Base-by-base conservation (phyloP, 1,139 yeast genomes). In the Starmera stellimalicola region DNA sequence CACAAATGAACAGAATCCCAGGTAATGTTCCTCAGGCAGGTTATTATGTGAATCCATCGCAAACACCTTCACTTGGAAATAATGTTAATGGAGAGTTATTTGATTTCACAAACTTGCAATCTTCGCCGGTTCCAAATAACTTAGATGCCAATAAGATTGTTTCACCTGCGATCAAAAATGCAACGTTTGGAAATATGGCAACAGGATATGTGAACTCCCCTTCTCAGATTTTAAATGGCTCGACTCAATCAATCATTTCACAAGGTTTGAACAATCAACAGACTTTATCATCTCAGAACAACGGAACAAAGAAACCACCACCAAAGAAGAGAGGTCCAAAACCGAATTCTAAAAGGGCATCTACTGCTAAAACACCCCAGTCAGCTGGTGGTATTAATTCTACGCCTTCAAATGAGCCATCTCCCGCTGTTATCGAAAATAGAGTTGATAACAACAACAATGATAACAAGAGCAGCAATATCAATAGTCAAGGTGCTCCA, bases 231-330 rank as follows among this genome's bases (percentile, higher is more conserved):
- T 7, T 22, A 14, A n/a, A n/a, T 4, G 12, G 6, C 11, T 14
- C 11, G 12, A 22, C 11, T 22, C 25, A 22, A 22, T 3, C 25
- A 18, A 43, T 33, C 28, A 41, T 44, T 26, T 30, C 52, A 17
- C 51, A 49, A 3, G 49, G 44, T 33, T n/a, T 45, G 31, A 28
- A 36, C 5, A 40, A 35, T 22, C 37, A 19, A 9, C 39, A 8
- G 11, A 19, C 23, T 19, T 19, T 19, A 19, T 19, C 23, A 19
- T 19, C 25, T 14, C 11, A n/a, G 6, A 22, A 22, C 12, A 22
- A n/a, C n/a, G n/a, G n/a, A n/a, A n/a, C n/a, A 6, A 47, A 45
- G 39, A 48, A 47, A 30, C 34, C 41, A 7, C 43, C 47, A 9
- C 41, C 33, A 4, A 48, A 38, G 32, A 39, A 48, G 31, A 47